phyloP scores from a whole-genome alignment of 2,329 filamentous ascomycete species.

The Chaetomium sp. region DNA sequence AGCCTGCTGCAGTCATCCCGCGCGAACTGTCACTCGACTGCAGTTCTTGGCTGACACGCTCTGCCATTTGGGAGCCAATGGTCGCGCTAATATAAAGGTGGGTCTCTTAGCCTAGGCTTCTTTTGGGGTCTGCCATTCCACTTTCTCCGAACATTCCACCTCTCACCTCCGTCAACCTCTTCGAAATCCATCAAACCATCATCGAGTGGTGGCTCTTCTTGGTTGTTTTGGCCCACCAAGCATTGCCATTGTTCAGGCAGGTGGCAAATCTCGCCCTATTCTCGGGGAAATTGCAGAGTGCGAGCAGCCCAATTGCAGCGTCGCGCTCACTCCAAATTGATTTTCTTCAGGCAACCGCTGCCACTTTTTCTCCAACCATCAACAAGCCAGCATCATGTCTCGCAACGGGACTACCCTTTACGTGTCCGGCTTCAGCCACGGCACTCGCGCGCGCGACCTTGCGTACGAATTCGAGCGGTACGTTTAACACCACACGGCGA shows the following conservation, averaged over 20 bases:
- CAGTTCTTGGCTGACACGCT: conserved; percentile 25
- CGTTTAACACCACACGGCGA: conserved; percentile 63
- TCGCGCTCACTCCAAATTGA: conserved; percentile 8
- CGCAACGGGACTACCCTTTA: conserved; percentile 92
- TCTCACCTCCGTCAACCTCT: conserved; percentile 25
- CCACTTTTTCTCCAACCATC: background rate
- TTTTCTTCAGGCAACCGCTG: conserved; percentile 19
- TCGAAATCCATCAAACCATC: conserved; percentile 16
- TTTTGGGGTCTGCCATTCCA: conserved; percentile 26
- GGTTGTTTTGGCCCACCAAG: conserved; percentile 13
- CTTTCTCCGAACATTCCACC: conserved; percentile 26
- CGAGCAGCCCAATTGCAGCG: conserved; percentile 3
- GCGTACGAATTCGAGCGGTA: conserved; percentile 99
- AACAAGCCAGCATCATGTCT: conserved; percentile 66
- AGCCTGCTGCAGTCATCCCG: background rate
- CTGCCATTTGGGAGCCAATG: background rate
- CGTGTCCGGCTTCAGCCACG: conserved; percentile 98
- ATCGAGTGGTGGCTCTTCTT: conserved; percentile 24
- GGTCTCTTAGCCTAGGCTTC: conserved; percentile 17
- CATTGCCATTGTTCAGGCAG: conserved; percentile 11
- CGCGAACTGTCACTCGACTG: background rate
- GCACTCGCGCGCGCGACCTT: conserved; percentile 97
- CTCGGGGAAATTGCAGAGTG: background rate
- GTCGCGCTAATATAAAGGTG: conserved; percentile 12
- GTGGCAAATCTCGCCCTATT: background rate